A percentile compares a stretch with the other conserved stretches of the same genome.
phyloP scores from a whole-genome alignment of 2,329 filamentous ascomycete genomes.

The Colletotrichum gigasporum region DNA sequence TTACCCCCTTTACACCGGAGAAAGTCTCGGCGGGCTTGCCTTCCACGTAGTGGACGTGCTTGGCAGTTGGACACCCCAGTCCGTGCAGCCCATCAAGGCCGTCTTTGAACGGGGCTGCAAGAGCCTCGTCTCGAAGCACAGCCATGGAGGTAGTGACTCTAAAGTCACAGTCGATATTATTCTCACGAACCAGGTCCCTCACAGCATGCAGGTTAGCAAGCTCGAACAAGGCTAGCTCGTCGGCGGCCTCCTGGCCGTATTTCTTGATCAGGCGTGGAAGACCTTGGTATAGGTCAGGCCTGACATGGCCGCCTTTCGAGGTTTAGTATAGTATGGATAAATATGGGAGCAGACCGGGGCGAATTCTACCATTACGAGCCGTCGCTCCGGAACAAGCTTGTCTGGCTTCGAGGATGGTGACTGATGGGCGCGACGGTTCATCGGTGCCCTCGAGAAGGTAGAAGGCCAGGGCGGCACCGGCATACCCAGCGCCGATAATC shows the following conservation, averaged over 20 bases:
- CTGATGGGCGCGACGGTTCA: not conserved
- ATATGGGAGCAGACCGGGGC: accelerated
- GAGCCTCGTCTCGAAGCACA: constrained; percentile 5
- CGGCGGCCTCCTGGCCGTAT: constrained; percentile 35
- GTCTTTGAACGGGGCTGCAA: constrained; percentile 34
- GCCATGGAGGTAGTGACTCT: constrained; percentile 21
- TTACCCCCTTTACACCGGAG: constrained; percentile 48
- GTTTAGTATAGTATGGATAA: not conserved
- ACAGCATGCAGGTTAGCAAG: constrained; percentile 27
- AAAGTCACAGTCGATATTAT: constrained; percentile 30
- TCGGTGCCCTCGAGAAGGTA: constrained; percentile 7
- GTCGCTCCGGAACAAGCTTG: constrained; percentile 30
- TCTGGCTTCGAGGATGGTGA: constrained; percentile 31
- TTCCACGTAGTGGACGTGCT: constrained; percentile 21
- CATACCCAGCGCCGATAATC: constrained; percentile 30
- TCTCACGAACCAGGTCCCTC: constrained; percentile 16
- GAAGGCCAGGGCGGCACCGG: constrained; percentile 18
- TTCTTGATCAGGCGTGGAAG: constrained; percentile 7
- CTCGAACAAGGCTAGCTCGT: constrained; percentile 37
- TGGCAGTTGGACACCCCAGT: constrained; percentile 14
- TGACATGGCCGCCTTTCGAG: constrained; percentile 32
- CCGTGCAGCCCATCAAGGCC: constrained; percentile 22
- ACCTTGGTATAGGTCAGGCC: constrained; percentile 23
- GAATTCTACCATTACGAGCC: constrained; percentile 20
- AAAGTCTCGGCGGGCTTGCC: constrained; percentile 40